Conservation (phyloP, 495 filamentous ascomycete genomes). For the Trichodelitschia bisporula region DNA sequence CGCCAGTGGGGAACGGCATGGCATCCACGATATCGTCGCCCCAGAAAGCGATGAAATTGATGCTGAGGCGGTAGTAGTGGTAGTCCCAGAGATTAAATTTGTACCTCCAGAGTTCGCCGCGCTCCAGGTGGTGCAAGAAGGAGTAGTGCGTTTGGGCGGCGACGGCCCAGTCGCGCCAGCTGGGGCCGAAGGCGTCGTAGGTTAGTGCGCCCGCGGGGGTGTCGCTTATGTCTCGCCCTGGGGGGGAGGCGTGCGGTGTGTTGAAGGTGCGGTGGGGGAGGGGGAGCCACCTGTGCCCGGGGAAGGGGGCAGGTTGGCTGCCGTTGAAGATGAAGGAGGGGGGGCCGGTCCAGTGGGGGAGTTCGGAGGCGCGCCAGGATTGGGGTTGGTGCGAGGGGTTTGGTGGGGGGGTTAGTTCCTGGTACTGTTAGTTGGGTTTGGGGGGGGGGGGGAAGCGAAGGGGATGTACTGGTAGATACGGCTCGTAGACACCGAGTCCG, state of each 20-base stretch:
- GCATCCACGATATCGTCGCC: constrained; percentile 14
- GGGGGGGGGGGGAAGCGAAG: no score
- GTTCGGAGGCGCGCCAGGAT: constrained; percentile 8
- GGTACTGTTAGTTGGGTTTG: no score
- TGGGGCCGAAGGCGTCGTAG: constrained; percentile 8
- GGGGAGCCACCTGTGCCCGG: constrained; percentile 22
- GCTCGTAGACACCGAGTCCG: constrained; percentile 19
- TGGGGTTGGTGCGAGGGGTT: constrained; percentile 1
- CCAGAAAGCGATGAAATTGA: constrained; percentile 24
- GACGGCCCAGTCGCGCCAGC: constrained; percentile 22
- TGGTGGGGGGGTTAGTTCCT: constrained; percentile 3
- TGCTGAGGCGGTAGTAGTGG: constrained; percentile 19
- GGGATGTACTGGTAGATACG: constrained; percentile 22
- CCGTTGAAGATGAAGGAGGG: constrained; percentile 3
- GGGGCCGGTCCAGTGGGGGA: constrained; percentile 5
- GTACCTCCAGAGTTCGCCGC: constrained; percentile 19
- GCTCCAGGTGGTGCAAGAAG: constrained; percentile 26
- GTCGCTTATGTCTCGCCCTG: constrained; percentile 15
- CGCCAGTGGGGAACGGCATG: neutral
- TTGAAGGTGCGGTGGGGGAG: constrained; percentile 11
- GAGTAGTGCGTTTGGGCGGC: constrained; percentile 29
- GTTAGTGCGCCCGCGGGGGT: constrained; percentile 12
- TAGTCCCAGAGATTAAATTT: constrained; percentile 27
- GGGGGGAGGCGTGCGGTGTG: no score
- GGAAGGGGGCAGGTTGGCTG: no score